Conservation (phyloP, 1,284 basidiomycete genomes). For the Ceratobasidium sp. region DNA sequence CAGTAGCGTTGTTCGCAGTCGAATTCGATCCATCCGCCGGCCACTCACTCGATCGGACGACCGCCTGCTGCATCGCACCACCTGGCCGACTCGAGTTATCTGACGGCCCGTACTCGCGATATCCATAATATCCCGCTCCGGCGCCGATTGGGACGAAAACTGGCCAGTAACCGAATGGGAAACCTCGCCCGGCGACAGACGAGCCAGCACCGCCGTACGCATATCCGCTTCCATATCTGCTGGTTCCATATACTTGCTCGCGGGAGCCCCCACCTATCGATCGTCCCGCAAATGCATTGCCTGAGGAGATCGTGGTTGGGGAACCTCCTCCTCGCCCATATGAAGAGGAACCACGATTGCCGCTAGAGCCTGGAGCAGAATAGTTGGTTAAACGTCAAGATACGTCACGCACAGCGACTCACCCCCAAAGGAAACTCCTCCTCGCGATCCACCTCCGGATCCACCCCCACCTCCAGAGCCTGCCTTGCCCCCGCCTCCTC, state of each 20-base stretch:
- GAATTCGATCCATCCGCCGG: slow-evolving; percentile 30
- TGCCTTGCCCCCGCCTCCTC: background rate
- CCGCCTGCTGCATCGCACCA: slow-evolving; percentile 44
- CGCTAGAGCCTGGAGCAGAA: background rate
- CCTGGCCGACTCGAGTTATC: slow-evolving; percentile 47
- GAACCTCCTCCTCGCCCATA: slow-evolving; percentile 38
- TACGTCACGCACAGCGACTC: background rate
- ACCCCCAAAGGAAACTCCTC: slow-evolving; percentile 15
- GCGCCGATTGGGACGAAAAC: slow-evolving; percentile 39
- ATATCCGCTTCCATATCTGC: slow-evolving; percentile 48
- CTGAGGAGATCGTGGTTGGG: slow-evolving; percentile 19
- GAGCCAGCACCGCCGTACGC: slow-evolving; percentile 45
- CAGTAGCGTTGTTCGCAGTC: slow-evolving; percentile 43
- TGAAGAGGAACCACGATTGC: slow-evolving; percentile 32
- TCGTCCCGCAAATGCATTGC: slow-evolving; percentile 43
- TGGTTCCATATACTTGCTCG: slow-evolving; percentile 46
- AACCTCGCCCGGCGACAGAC: slow-evolving; percentile 45
- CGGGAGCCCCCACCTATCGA: slow-evolving; percentile 44
- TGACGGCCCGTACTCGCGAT: slow-evolving; percentile 45
- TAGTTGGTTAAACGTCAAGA: background rate
- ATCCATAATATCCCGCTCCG: slow-evolving; percentile 48
- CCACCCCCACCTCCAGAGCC: slow-evolving; percentile 8
- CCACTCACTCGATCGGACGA: slow-evolving; percentile 42
- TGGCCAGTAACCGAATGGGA: slow-evolving; percentile 50
- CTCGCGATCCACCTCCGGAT: slow-evolving; percentile 14